Percentiles rank a stretch among this genome's conserved stretches.
Evolutionary conservation across 805 yeast genomes (phyloP).

Genomic region (Starmerella floricola): DNA sequence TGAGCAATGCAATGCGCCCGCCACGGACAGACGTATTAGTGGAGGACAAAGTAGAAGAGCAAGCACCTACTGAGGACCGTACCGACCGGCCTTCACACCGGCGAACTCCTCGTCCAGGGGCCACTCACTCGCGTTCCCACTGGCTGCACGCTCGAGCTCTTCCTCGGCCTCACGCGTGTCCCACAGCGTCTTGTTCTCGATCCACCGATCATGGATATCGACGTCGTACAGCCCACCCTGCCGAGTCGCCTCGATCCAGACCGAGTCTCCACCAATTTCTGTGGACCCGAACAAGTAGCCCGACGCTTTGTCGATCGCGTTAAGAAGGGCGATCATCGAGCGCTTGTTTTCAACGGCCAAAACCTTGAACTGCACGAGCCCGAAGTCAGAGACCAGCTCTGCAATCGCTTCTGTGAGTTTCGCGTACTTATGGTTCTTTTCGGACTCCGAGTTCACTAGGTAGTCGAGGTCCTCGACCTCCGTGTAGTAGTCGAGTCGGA

Average conservation of each 20-base stretch:
- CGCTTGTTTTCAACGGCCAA: slow-evolving; percentile 82
- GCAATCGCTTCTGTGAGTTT: slow-evolving; percentile 64
- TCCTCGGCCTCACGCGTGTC: slow-evolving; percentile 45
- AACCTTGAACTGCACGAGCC: slow-evolving; percentile 78
- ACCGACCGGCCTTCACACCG: slow-evolving; percentile 12
- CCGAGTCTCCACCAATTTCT: slow-evolving; percentile 91
- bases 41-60: no score
- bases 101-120: slow-evolving; percentile 25
- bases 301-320: slow-evolving; percentile 75
- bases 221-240: slow-evolving; percentile 48
- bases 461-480: slow-evolving; percentile 76
- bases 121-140: slow-evolving; percentile 55
- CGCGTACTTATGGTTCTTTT: slow-evolving; percentile 38
- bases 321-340: slow-evolving; percentile 73
- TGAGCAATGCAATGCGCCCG: no score
- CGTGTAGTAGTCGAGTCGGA: slow-evolving; percentile 73
- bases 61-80: background rate
- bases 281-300: slow-evolving; percentile 90
- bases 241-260: slow-evolving; percentile 94
- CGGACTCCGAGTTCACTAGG: slow-evolving; percentile 48
- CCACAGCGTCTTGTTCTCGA: slow-evolving; percentile 66
- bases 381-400: slow-evolving; percentile 76
- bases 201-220: slow-evolving; percentile 92
- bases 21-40: no score
- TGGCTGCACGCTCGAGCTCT: slow-evolving; percentile 33